These are phyloP conservation scores for Mytilinidion resinicola DNA, from an alignment of 495 filamentous ascomycete genomes.

Conservation along the genomic window DNA sequence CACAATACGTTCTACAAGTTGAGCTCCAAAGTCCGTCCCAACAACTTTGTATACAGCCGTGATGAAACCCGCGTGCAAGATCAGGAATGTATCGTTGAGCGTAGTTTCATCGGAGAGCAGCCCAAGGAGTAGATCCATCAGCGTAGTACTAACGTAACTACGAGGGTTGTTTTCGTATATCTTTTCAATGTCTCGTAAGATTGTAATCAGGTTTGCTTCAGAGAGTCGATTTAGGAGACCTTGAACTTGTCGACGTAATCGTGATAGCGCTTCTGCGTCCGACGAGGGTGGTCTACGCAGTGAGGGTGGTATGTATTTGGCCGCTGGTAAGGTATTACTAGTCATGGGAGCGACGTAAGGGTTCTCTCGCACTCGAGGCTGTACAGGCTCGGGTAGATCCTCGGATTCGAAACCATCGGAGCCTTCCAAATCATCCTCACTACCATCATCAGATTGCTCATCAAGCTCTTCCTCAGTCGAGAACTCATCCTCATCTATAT, in stretches of 20 bases:
- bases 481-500: conserved; percentile 26
- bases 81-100: conserved; percentile 79
- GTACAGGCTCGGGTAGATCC: not conserved
- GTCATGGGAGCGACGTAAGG: conserved; percentile 54
- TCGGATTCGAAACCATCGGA: conserved; percentile 27
- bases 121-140: conserved; percentile 66
- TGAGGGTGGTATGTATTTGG: conserved; percentile 86
- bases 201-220: conserved; percentile 76
- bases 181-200: conserved; percentile 71
- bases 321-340: conserved; percentile 25
- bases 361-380: conserved; percentile 51
- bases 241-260: conserved; percentile 71
- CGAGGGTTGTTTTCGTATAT: conserved; percentile 76
- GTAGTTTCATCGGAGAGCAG: conserved; percentile 69
- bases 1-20: conserved; percentile 70
- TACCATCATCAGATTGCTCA: conserved; percentile 28
- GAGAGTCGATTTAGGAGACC: conserved; percentile 90
- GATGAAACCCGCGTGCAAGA: conserved; percentile 85
- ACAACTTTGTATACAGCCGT: conserved; percentile 79
- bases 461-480: conserved; percentile 29
- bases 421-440: conserved; percentile 34
- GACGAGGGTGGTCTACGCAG: conserved; percentile 57
- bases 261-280: conserved; percentile 60
- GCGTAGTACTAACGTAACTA: conserved; percentile 71
- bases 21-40: conserved; percentile 81